Base-by-base conservation (phyloP, 179 eudicot genomes). In the Nepenthes alata region DNA sequence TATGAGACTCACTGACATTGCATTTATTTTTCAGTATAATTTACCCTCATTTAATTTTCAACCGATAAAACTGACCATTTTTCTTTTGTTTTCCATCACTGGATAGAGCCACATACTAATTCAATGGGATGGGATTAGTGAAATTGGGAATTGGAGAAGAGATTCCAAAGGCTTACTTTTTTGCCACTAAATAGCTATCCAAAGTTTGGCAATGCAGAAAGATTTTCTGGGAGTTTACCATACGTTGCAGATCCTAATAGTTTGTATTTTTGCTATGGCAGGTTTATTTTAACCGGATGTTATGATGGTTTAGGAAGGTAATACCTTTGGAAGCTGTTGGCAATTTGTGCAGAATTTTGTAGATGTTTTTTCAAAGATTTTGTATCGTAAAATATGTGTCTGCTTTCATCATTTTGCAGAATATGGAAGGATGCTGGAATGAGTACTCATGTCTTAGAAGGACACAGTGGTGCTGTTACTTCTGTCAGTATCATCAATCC, bases 281-380 rank as follows among this genome's bases (percentile, higher is more conserved):
- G 98, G 81, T 77, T 83, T 69, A 68, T 93, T 67, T 66, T 89
- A 72, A 93, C 98, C 2, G 98, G 98, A 58, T 86, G 88, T 69
- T 93, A 83, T 68, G 98, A 93, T 72, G 75, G 84, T 60, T 66
- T 78, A 48, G 98, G 85, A 81, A 93, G 98, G 98, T 93, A 83
- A 70, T 45, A 11, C 49, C 3, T 34, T 47, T 47, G 11, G 38
- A 52, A 67, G 35, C 44, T 55, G 25, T 41, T 11, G 50, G 38
- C 37, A 47, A 13, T 11, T 37, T 52, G 47, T 52, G 47, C 47
- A 12, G 14, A 12, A 16, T 52, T n/a, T 5, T 11, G 55, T 1
- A n/a, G 13, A 11, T 62, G 44, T 3, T 35, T 49, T 11, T 53
- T 13, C 39, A 25, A 25, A 25, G 25, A 25, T 25, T 25, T 25